A percentile compares a stretch with the other conserved stretches of the same genome.
Conservation (phyloP, 2,329 filamentous ascomycete genomes). For the Byssothecium circinans region DNA sequence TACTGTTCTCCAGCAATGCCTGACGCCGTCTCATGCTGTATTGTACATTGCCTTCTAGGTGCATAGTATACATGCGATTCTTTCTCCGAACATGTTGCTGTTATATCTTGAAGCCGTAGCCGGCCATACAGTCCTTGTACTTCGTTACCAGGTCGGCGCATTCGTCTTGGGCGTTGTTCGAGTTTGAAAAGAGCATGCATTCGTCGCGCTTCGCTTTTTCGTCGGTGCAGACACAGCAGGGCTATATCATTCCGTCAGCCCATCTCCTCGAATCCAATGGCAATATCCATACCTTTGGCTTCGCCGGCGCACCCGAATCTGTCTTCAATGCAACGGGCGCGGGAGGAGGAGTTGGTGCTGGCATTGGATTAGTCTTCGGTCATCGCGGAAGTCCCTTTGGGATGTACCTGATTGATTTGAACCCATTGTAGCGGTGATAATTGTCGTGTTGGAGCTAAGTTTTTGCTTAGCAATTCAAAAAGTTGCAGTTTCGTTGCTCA, state of each 20-base stretch:
- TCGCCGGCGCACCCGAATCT: constrained; percentile 42
- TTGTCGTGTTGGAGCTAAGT: constrained; percentile 1
- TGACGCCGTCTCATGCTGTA: constrained; percentile 37
- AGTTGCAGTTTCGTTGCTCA: constrained; percentile 12
- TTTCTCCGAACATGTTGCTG: not conserved
- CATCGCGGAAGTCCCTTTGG: not conserved
- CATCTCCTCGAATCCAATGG: not conserved
- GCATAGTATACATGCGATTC: constrained; percentile 7
- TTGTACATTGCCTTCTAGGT: constrained; percentile 27
- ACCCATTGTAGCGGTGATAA: constrained; percentile 29
- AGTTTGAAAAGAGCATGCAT: constrained; percentile 96
- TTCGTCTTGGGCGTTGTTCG: constrained; percentile 78
- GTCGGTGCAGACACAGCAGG: constrained; percentile 96
- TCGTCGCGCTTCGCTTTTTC: constrained; percentile 93
- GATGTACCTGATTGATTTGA: constrained; percentile 31
- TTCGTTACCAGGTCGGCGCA: constrained; percentile 81
- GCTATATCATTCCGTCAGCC: constrained; percentile 57
- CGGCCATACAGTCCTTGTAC: constrained; percentile 90
- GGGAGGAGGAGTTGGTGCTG: constrained; percentile 31
- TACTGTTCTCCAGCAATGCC: constrained; percentile 22
- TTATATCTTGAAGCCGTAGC: constrained; percentile 78
- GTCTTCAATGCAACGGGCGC: constrained; percentile 46
- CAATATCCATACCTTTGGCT: constrained; percentile 46
- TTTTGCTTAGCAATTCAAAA: constrained; percentile 35
- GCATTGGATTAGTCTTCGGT: constrained; percentile 8